Percentiles rank a stretch among this genome's conserved stretches.
Conservation (phyloP, 1,284 basidiomycete species). For the Rhodotorula sp. region DNA sequence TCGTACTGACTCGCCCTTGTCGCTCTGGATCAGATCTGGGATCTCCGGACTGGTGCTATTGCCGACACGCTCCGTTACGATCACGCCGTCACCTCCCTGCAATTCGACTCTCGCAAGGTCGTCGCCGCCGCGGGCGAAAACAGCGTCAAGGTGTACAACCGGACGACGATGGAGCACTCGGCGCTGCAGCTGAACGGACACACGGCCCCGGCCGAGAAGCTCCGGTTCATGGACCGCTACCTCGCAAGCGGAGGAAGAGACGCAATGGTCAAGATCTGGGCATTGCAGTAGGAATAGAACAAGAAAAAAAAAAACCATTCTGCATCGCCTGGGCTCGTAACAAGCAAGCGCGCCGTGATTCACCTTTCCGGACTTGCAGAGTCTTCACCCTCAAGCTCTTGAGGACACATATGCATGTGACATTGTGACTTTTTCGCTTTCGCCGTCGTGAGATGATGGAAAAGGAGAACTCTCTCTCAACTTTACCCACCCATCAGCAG, state of each 20-base stretch:
- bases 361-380: too few species aligned
- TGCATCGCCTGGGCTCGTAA: not conserved
- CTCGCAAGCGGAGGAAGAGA: constrained; percentile 87
- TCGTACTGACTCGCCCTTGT: constrained; percentile 13
- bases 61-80: constrained; percentile 90
- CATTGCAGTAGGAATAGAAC: constrained; percentile 59
- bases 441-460: too few species aligned
- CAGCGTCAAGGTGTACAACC: constrained; percentile 92
- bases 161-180: constrained; percentile 85
- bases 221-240: constrained; percentile 96
- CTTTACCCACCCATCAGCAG: too few species aligned
- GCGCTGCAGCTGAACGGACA: constrained; percentile 86
- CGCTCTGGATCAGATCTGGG: constrained; percentile 74
- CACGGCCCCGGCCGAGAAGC: constrained; percentile 77
- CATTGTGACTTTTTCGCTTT: too few species aligned
- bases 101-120: constrained; percentile 91
- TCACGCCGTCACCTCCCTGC: constrained; percentile 82
- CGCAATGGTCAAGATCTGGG: constrained; percentile 89
- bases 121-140: constrained; percentile 92
- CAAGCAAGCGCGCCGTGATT: too few species aligned
- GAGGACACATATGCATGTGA: too few species aligned
- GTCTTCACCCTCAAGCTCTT: too few species aligned
- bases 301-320: not conserved
- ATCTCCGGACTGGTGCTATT: constrained; percentile 83
- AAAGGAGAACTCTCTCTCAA: too few species aligned